Evolutionary conservation across 1,284 basidiomycete genomes (phyloP), one percentile per base, ranked within the genome.

Genomic region (Phellopilus nigrolimitatus): DNA sequence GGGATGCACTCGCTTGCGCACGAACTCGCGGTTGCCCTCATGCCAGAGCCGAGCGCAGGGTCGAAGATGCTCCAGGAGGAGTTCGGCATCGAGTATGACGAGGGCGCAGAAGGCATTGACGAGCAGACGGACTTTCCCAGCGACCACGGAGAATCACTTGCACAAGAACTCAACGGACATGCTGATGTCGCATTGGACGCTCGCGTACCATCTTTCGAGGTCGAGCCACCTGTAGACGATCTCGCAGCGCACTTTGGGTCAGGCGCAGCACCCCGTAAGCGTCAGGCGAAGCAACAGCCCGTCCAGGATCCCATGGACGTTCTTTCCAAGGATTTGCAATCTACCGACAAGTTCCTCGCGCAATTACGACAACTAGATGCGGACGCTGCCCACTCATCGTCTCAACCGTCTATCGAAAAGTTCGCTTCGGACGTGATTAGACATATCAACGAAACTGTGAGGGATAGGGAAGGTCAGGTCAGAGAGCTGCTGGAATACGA

Each of bases 21-120:
- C 66, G 88, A 91, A 62, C 76, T 91, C 31, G 88, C 88, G 5
- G 79, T 82, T 25, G 88, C 88, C 17, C 73, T 91, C 44, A 86
- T 90, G 79, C 88, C 88, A 28, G 88, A 90, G 66, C 88, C 88
- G 0, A 83, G 75, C 51, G 73, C 77, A 30, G 77, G 84, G 38
- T 88, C 87, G 12, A 84, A 79, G 64, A 64, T 88, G 39, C 71
- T 91, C 8, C 85, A 86, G 19, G 88, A 90, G 63, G 88, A 91
- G 65, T 87, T 91, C 59, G 88, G 88, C 8, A 84, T 91, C 56
- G 88, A 91, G 62, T 90, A 86, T 59, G 88, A 91, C 55, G 88
- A 89, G 62, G 88, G 84, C 27, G 85, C 85, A 28, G 86, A 90
- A 67, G 87, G 84, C 34, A 88, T 86, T 55, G 87, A 85, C 62